Percentiles rank a stretch among this genome's conserved stretches.
These are phyloP conservation scores for Raffaelea albimanens DNA, from an alignment of 2,329 filamentous ascomycete species.

Conservation along the genomic window DNA sequence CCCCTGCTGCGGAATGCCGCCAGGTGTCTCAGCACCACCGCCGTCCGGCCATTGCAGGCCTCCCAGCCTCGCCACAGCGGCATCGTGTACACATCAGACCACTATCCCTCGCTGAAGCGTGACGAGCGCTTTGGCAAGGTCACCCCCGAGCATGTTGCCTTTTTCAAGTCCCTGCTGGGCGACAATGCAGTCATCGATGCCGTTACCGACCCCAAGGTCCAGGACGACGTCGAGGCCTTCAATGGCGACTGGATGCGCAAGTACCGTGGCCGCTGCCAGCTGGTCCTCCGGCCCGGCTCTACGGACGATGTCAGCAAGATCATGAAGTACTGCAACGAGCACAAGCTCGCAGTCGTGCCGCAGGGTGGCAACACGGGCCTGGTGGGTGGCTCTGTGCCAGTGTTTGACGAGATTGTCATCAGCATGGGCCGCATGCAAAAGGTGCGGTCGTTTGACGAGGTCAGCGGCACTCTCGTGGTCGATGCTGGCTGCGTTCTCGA, in stretches of 20 bases:
- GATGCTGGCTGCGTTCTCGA: slow-evolving; percentile 91
- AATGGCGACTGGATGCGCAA: slow-evolving; percentile 99
- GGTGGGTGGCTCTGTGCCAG: slow-evolving; percentile 89
- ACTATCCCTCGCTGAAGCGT: slow-evolving; percentile 74
- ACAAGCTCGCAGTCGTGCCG: slow-evolving; percentile 84
- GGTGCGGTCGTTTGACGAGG: slow-evolving; percentile 85
- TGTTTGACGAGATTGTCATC: slow-evolving; percentile 97
- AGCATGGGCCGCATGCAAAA: slow-evolving; percentile 84
- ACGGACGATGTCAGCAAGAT: slow-evolving; percentile 87
- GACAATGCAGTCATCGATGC: slow-evolving; percentile 78
- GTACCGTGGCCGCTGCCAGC: slow-evolving; percentile 79
- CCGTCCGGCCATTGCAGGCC: slow-evolving; percentile 1
- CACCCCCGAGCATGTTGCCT: slow-evolving; percentile 68
- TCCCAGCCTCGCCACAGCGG: slow-evolving; percentile 5
- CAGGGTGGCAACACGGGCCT: slow-evolving; percentile 96
- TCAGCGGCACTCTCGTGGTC: slow-evolving; percentile 80
- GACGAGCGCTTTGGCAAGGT: slow-evolving; percentile 66
- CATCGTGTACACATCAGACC: slow-evolving; percentile 70
- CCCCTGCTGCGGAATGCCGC: background rate
- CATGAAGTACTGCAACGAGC: slow-evolving; percentile 89
- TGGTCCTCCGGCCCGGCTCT: slow-evolving; percentile 77
- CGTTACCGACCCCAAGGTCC: slow-evolving; percentile 57
- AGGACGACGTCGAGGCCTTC: slow-evolving; percentile 79
- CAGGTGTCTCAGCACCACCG: slow-evolving; percentile 8
- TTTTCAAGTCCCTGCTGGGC: slow-evolving; percentile 71